Conservation (phyloP, 441 rosid genomes). For the Croton laevigatus region DNA sequence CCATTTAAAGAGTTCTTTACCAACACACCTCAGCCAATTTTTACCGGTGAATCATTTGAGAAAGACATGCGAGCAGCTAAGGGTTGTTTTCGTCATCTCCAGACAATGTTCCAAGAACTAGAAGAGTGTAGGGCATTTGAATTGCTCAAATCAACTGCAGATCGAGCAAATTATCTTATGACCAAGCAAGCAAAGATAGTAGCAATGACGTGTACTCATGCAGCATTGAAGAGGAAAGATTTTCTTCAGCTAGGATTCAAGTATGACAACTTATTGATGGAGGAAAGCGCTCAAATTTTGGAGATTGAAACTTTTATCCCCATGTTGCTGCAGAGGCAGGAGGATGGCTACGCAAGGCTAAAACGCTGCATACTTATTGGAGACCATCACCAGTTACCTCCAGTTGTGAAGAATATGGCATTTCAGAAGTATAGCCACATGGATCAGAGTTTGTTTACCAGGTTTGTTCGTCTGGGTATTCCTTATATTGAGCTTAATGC, state of each 20-base stretch:
- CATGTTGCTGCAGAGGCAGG: conserved; percentile 98
- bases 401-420: conserved; percentile 99
- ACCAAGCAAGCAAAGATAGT: conserved; percentile 99
- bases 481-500: conserved; percentile 99
- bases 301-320: conserved; percentile 99
- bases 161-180: conserved; percentile 97
- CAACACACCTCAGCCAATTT: conserved; percentile 75
- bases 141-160: conserved; percentile 98
- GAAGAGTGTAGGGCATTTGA: conserved; percentile 99
- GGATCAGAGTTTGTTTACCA: conserved; percentile 99
- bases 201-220: conserved; percentile 99
- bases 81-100: conserved; percentile 94
- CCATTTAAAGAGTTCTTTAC: conserved; percentile 91
- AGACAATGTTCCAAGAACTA: conserved; percentile 93
- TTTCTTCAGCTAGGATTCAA: conserved; percentile 97
- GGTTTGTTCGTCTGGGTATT: conserved; percentile 97
- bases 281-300: conserved; percentile 99
- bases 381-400: conserved; percentile 99
- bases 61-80: conserved; percentile 94
- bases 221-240: conserved; percentile 96
- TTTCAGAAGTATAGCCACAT: conserved; percentile 99
- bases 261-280: conserved; percentile 97
- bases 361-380: conserved; percentile 98
- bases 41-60: conserved; percentile 83
- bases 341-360: conserved; percentile 96